Evolutionary conservation across 257 asterid species (phyloP).

Genomic region (Plectranthus barbatus): DNA sequence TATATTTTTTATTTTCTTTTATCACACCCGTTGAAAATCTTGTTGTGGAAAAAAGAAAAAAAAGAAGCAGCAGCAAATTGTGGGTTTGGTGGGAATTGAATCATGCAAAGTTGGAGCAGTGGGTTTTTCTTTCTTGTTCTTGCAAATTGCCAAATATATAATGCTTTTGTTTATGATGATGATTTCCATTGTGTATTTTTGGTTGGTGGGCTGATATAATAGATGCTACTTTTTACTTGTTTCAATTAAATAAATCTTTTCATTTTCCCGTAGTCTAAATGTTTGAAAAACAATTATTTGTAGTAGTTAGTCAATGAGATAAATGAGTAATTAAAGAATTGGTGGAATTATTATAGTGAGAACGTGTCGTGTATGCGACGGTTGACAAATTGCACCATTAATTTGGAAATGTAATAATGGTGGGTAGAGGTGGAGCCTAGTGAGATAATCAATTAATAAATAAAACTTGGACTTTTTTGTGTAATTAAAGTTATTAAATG

Average conservation of each 20-base stretch:
- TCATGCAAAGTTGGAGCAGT: constrained; percentile 27
- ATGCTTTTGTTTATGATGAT: neutral
- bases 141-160: constrained; percentile 17
- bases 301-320: constrained; percentile 22
- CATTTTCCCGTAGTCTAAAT: neutral
- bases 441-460: neutral
- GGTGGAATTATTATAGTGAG: constrained; percentile 10
- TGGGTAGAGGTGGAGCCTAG: constrained; percentile 6
- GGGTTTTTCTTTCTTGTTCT: constrained; percentile 8
- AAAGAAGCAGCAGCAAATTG: constrained; percentile 17
- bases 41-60: constrained; percentile 13
- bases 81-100: constrained; percentile 58
- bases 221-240: constrained; percentile 13
- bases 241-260: neutral
- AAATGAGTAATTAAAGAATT: constrained; percentile 16
- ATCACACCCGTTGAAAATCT: constrained; percentile 31
- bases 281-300: neutral
- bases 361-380: constrained; percentile 34
- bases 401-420: constrained; percentile 14
- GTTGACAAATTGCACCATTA: constrained; percentile 33
- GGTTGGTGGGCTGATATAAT: constrained; percentile 1
- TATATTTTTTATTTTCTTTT: neutral
- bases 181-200: neutral
- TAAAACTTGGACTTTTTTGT: constrained; percentile 15
- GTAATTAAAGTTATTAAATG: constrained; percentile 17